Conservation (phyloP, 1,139 yeast species). For the Insectozyma bohioensis region DNA sequence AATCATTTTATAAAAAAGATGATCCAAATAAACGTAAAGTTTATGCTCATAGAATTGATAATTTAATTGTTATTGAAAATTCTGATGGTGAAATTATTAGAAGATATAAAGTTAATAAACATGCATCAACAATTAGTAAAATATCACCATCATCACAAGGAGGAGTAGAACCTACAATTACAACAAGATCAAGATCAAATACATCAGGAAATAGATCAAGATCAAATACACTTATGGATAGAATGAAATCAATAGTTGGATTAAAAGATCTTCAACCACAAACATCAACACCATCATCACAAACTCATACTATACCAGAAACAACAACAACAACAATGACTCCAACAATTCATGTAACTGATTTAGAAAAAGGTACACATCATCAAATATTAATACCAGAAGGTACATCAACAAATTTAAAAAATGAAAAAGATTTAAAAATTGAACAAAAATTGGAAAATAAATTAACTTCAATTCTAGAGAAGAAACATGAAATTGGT, state of each 20-base stretch:
- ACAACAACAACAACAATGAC: neutral
- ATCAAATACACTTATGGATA: conserved; percentile 36
- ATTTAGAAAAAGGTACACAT: conserved; percentile 12
- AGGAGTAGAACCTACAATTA: conserved; percentile 6
- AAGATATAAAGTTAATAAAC: conserved; percentile 71
- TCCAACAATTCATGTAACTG: conserved; percentile 10
- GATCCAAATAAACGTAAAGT: conserved; percentile 33
- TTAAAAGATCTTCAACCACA: conserved; percentile 26
- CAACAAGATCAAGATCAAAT: too few species aligned
- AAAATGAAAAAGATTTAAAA: conserved; percentile 13
- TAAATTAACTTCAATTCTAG: conserved; percentile 26
- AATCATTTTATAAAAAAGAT: conserved; percentile 28
- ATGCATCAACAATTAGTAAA: conserved; percentile 18
- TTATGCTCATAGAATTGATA: conserved; percentile 54
- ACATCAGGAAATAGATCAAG: conserved; percentile 24
- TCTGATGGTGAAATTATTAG: conserved; percentile 90
- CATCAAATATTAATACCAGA: conserved; percentile 10
- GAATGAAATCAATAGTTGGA: conserved; percentile 55
- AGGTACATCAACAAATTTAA: conserved; percentile 1
- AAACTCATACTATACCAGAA: neutral
- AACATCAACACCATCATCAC: neutral
- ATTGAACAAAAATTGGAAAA: conserved; percentile 27
- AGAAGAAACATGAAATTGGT: conserved; percentile 10
- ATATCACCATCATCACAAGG: neutral
- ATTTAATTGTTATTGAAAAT: conserved; percentile 80